Evolutionary conservation across 2,329 filamentous ascomycete species (phyloP).

Genomic region (Verticillium zaregamsianum): DNA sequence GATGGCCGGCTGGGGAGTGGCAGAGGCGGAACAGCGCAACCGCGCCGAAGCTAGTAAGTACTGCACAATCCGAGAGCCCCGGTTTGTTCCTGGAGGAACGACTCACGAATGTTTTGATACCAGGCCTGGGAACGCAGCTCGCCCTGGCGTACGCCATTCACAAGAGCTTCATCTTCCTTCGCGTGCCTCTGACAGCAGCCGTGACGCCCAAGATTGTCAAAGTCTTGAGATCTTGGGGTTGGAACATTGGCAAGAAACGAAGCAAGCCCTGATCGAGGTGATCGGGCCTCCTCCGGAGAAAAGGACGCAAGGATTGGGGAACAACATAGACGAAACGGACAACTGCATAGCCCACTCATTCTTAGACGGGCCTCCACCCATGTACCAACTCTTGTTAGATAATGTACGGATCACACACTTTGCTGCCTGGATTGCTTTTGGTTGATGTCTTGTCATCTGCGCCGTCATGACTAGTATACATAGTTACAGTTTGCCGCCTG

Average conservation of each 20-base stretch:
- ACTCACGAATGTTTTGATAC: background rate
- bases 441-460: background rate
- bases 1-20: slow-evolving; percentile 56
- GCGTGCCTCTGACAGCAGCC: slow-evolving; percentile 88
- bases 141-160: slow-evolving; percentile 94
- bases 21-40: slow-evolving; percentile 58
- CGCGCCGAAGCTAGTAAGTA: slow-evolving; percentile 70
- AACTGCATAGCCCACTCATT: background rate
- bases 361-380: background rate
- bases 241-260: slow-evolving; percentile 75
- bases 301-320: background rate
- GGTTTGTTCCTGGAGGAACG: background rate
- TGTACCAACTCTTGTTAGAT: background rate
- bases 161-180: slow-evolving; percentile 94
- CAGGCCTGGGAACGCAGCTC: slow-evolving; percentile 72
- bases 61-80: background rate
- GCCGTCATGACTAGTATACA: background rate
- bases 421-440: background rate
- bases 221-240: slow-evolving; percentile 81
- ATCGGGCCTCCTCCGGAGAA: background rate
- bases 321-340: background rate
- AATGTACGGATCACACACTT: background rate
- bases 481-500: background rate
- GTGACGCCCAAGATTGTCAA: slow-evolving; percentile 94
- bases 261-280: background rate